phyloP scores from a whole-genome alignment of 495 filamentous ascomycete genomes.

The Rostrohypoxylon terebratum region DNA sequence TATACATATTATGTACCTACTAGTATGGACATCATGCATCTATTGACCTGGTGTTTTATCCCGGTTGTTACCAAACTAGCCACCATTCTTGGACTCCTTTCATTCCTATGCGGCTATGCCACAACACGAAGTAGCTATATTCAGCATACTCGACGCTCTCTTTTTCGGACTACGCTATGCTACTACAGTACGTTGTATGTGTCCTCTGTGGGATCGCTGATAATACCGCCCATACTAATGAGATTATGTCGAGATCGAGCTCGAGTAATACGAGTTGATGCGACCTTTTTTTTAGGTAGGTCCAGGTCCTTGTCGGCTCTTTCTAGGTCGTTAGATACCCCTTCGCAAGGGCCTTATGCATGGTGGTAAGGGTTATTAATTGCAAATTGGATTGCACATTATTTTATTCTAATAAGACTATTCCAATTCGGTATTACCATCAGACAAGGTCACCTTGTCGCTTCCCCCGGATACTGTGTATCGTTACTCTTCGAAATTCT shows the following conservation, averaged over 20 bases:
- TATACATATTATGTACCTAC: no score
- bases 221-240: background rate
- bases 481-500: constrained; percentile 22
- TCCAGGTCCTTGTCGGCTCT: constrained; percentile 26
- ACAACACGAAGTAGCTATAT: background rate
- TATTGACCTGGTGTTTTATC: constrained; percentile 6
- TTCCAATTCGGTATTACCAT: constrained; percentile 34
- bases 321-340: constrained; percentile 1
- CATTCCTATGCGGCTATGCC: constrained; percentile 9
- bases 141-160: background rate
- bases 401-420: constrained; percentile 29
- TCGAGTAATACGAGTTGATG: constrained; percentile 29
- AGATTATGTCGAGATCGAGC: background rate
- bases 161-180: background rate
- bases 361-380: constrained; percentile 16
- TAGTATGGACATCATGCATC: no score
- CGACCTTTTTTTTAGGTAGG: constrained; percentile 40
- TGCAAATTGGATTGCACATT: background rate
- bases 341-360: constrained; percentile 5
- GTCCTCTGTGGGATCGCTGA: constrained; percentile 22
- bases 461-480: constrained; percentile 12
- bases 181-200: no score
- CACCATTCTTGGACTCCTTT: constrained; percentile 19
- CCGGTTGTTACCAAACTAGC: constrained; percentile 26
- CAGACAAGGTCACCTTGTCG: constrained; percentile 20